Percentiles rank a stretch among this genome's conserved stretches.
Conservation (phyloP, 306 rosid genomes). For the Vachellia collinsii region DNA sequence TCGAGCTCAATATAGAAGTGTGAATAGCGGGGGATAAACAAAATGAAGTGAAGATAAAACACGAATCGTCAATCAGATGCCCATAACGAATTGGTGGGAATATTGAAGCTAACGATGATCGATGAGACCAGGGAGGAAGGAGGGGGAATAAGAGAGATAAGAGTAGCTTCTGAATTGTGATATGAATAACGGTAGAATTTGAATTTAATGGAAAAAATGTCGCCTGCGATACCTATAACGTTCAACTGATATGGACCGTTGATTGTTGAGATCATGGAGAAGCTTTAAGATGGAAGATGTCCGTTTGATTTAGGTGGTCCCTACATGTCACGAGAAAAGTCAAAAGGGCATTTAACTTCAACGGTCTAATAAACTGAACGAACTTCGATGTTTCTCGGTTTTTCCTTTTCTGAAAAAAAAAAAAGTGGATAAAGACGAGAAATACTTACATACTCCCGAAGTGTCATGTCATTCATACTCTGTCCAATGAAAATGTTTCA, state of each 20-base stretch:
- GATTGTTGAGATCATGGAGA: constrained; percentile 30
- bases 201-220: constrained; percentile 40
- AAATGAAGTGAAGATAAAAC: constrained; percentile 4
- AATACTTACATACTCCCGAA: no score
- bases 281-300: constrained; percentile 34
- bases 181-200: constrained; percentile 63
- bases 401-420: not conserved
- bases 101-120: not conserved
- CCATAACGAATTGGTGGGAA: constrained; percentile 35
- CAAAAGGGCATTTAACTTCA: constrained; percentile 8
- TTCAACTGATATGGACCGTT: constrained; percentile 55
- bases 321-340: not conserved
- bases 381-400: not conserved
- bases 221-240: constrained; percentile 49
- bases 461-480: no score
- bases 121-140: not conserved
- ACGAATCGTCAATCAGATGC: not conserved
- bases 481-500: no score
- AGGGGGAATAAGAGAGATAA: not conserved
- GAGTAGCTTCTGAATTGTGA: not conserved
- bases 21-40: not conserved
- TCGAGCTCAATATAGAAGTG: not conserved
- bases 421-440: no score
- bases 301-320: not conserved
- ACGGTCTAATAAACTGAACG: constrained; percentile 22